Percentiles rank a stretch among this genome's conserved stretches.
Evolutionary conservation across 2,329 filamentous ascomycete species (phyloP).

Genomic region (Stenocarpella maydis): DNA sequence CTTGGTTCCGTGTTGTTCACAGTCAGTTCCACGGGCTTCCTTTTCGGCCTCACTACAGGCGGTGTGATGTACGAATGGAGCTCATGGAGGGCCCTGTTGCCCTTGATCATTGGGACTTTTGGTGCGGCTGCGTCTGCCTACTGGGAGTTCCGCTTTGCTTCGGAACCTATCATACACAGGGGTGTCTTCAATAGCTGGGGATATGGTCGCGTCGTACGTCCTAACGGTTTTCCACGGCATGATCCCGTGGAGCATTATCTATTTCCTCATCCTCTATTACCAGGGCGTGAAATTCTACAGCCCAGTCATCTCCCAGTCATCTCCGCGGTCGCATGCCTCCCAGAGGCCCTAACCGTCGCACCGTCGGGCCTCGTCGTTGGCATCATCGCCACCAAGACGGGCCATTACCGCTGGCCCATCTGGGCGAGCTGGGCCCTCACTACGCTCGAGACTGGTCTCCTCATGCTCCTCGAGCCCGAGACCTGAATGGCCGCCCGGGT

Average conservation of each 20-base stretch:
- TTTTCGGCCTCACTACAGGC: conserved; percentile 71
- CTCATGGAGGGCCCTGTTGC: conserved; percentile 68
- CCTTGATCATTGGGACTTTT: conserved; percentile 62
- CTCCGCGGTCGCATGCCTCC: conserved; percentile 64
- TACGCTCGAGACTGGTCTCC: conserved; percentile 64
- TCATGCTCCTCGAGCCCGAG: conserved; percentile 56
- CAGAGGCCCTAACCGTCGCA: conserved; percentile 69
- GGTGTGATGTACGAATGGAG: conserved; percentile 72
- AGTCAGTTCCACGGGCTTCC: conserved; percentile 62
- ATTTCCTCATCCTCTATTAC: conserved; percentile 61
- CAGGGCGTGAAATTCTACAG: conserved; percentile 61
- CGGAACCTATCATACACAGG: conserved; percentile 58
- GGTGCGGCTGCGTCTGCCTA: conserved; percentile 61
- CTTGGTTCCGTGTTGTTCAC: conserved; percentile 69
- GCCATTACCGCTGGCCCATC: conserved; percentile 67
- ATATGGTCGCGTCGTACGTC: conserved; percentile 51
- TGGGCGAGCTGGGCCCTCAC: conserved; percentile 69
- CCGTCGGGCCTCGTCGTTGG: conserved; percentile 66
- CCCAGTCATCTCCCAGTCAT: conserved; percentile 61
- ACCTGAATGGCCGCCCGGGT: conserved; percentile 65
- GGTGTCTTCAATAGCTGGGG: conserved; percentile 57
- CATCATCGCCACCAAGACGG: conserved; percentile 60
- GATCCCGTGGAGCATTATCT: conserved; percentile 61
- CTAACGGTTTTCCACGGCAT: conserved; percentile 66
- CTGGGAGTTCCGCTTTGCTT: conserved; percentile 61